A percentile compares a stretch with the other conserved stretches of the same genome.
Evolutionary conservation across 176 grass and related monocot genomes (phyloP).

Genomic region (Hordeum marinum): DNA sequence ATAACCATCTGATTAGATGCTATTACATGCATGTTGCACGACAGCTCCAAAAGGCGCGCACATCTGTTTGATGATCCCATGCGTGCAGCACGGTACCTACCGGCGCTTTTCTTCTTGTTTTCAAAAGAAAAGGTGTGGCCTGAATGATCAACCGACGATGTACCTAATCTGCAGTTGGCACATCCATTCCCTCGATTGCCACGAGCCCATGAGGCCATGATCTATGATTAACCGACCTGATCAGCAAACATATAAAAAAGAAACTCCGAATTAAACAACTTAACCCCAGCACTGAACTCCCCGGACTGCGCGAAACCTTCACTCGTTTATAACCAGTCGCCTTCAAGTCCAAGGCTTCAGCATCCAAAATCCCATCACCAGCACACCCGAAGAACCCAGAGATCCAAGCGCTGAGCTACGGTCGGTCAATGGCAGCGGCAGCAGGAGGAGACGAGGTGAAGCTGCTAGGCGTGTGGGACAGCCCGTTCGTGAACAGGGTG

Average conservation of each 20-base stretch:
- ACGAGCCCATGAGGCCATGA: background rate
- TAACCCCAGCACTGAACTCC: background rate
- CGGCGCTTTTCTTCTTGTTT: background rate
- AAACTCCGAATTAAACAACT: background rate
- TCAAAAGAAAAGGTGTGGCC: background rate
- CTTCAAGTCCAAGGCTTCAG: background rate
- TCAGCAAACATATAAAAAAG: background rate
- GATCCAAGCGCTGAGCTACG: background rate
- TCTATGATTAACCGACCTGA: background rate
- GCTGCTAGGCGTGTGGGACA: slow-evolving; percentile 36
- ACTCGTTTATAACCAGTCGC: background rate
- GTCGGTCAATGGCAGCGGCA: background rate
- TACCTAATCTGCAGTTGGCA: background rate
- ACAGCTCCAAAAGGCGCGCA: background rate
- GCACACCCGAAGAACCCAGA: background rate
- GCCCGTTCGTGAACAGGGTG: slow-evolving; percentile 36
- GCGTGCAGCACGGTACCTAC: background rate
- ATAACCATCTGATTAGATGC: too few relatives aligned
- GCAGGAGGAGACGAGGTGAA: slow-evolving; percentile 21
- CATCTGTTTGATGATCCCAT: background rate
- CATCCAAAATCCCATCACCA: background rate
- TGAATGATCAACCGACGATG: background rate
- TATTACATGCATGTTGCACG: background rate
- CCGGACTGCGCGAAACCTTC: background rate
- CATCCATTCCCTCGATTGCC: slow-evolving; percentile 8